Evolutionary conservation across 768 basidiomycete species (phyloP).

Genomic region (Podaxis rugospora): DNA sequence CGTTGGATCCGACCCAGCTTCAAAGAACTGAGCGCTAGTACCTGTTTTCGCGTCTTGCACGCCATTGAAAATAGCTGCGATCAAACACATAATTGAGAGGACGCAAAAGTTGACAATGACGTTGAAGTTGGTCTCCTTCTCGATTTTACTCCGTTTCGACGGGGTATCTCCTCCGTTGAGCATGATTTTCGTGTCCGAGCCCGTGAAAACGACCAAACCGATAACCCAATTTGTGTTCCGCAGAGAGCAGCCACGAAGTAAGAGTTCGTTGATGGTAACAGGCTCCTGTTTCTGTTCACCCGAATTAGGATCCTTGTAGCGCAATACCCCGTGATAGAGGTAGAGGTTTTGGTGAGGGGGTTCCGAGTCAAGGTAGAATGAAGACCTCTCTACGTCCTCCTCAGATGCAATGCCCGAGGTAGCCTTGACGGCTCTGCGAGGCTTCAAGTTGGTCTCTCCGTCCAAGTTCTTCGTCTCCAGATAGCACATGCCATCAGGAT

Average conservation of each 20-base stretch:
- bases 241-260: conserved; percentile 86
- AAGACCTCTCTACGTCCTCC: conserved; percentile 84
- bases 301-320: conserved; percentile 54
- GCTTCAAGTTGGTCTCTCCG: conserved; percentile 96
- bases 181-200: conserved; percentile 90
- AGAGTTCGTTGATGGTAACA: conserved; percentile 87
- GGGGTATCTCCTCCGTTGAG: conserved; percentile 90
- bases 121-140: conserved; percentile 98
- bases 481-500: conserved; percentile 89
- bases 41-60: conserved; percentile 52
- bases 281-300: conserved; percentile 58
- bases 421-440: conserved; percentile 69
- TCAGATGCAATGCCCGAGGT: conserved; percentile 76
- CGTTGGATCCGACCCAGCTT: conserved; percentile 60
- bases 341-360: conserved; percentile 94
- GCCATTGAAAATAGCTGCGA: conserved; percentile 75
- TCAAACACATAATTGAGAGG: conserved; percentile 69
- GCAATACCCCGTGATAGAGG: conserved; percentile 79
- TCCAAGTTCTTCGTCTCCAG: conserved; percentile 98
- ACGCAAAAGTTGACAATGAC: conserved; percentile 90
- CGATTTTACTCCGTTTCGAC: conserved; percentile 96
- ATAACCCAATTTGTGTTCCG: conserved; percentile 92
- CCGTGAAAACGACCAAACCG: conserved; percentile 91
- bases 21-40: conserved; percentile 74
- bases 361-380: conserved; percentile 90